Base-by-base conservation (phyloP, 2,329 filamentous ascomycete genomes). In the Grosmannia penicillata region DNA sequence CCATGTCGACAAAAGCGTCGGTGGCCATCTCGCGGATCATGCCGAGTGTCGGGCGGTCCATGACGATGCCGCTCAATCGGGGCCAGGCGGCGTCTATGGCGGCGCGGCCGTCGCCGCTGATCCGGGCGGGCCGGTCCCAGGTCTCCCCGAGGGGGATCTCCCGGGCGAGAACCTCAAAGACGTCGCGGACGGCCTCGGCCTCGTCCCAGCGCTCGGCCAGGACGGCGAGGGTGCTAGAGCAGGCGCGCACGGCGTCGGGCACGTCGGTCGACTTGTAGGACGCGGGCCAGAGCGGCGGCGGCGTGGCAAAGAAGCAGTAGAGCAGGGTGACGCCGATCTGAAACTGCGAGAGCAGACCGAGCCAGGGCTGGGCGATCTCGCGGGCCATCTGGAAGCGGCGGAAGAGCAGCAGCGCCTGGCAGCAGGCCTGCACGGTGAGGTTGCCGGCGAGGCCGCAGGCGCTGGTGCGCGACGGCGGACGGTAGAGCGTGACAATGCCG, bases 251-350 rank as follows among this genome's bases (percentile, higher is more conserved):
- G 3, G 56, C 57, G 32, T 58, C 54, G 1, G 52, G 47, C 0
- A 57, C 54, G 11, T 54, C 52, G 0, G 48, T 44, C 0, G 48
- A 47, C 29, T 50, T 43, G 26, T 52, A 58, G 13, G 48, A 53
- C 1, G 50, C 47, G 0, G 52, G 52, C 35, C 54, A 41, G 6
- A 46, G 45, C 21, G 49, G 42, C 1, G 51, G 51, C 4, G 56
- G 54, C 8, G 54, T 56, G 14, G 54, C 53, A 43, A 49, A 58
- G 43, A 56, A 56, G 42, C 55, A 57, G 42, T 58, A 57, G 4
- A 59, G 38, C 3, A 60, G 48, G 1, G 55, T 54, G 2, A 57
- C 49, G 8, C 56, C 56, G 4, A 50, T 56, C 40, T 57, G 53
- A 38, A 58, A 59, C 41, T 54, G 53, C 5, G 48, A 44, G 1